Base-by-base conservation (phyloP, 371 early-diverging fungal species). In the Chytridium lagenaria region DNA sequence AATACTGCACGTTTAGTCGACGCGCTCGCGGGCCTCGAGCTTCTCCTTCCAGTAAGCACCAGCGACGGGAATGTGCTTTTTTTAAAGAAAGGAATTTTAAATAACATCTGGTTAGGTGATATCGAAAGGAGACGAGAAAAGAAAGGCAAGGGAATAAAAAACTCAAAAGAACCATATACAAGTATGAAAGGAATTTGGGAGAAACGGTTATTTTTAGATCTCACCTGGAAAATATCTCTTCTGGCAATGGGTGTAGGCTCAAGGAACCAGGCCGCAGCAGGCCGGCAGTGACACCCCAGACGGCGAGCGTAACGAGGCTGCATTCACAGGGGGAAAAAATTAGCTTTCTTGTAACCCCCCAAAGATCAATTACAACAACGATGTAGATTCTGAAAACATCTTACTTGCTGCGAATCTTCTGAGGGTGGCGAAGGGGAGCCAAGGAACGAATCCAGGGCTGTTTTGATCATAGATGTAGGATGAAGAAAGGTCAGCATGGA, bases 231-330 rank as follows among this genome's bases (percentile, higher is more conserved):
- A 34, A 83, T 75, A 67, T 83, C 83, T 31, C 68, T 61, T 33
- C 78, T 75, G 31, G 78, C 80, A 44, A 83, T 73, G 12, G 81
- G 78, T 0, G 83, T 79, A 22, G 81, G 81, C 52, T 83, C 83
- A 49, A 83, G 74, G 52, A 83, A 61, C 71, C 36, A 77, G 31
- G 78, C 55, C n/a, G 81, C 83, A 31, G 50, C 33, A 78, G 50
- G 50, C 79, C 81, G 64, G 63, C 71, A 26, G 59, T 69, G 28
- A 73, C 80, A 23, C 83, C 83, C 80, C 80, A 83, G 30, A 72
- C 69, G 39, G 71, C 75, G 50, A 79, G 70, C 30, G 72, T 59
- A 12, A 70, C 74, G 31, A 59, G 64, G 67, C 82, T 82, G 39
- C 22, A 26, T 37, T 57, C 19, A 5, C 30, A 28, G 50, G 31